Evolutionary conservation across 176 grass and related monocot genomes (phyloP).

Genomic region (Oryza meridionalis): DNA sequence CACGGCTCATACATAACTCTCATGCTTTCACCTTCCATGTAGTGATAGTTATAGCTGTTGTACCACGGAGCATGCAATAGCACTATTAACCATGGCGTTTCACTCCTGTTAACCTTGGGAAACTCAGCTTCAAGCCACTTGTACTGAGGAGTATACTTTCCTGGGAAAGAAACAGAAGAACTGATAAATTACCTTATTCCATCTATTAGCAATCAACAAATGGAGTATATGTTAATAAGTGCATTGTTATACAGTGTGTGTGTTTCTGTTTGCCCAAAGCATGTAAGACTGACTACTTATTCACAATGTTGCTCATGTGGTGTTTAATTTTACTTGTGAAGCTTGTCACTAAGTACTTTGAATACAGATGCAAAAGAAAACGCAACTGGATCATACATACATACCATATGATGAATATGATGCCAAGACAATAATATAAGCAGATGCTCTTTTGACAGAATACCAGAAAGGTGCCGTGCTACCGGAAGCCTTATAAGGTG

Average conservation of each 20-base stretch:
- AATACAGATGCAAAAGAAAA: not conserved
- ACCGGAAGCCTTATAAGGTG: slow-evolving; percentile 72
- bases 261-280: not conserved
- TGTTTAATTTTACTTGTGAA: not conserved
- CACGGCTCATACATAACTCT: slow-evolving; percentile 86
- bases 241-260: not conserved
- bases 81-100: slow-evolving; percentile 92
- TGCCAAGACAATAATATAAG: slow-evolving; percentile 79
- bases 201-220: not conserved
- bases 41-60: slow-evolving; percentile 96
- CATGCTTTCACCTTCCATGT: slow-evolving; percentile 97
- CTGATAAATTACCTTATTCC: not conserved
- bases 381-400: not conserved
- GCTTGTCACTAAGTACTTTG: not conserved
- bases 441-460: slow-evolving; percentile 84
- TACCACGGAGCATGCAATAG: slow-evolving; percentile 97
- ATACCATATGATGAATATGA: slow-evolving; percentile 92
- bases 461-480: slow-evolving; percentile 90
- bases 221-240: not conserved
- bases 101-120: slow-evolving; percentile 82
- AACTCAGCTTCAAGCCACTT: slow-evolving; percentile 87
- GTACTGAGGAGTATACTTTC: slow-evolving; percentile 88
- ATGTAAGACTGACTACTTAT: not conserved
- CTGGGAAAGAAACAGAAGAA: slow-evolving; percentile 35
- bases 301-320: not conserved